These are phyloP conservation scores for Niveomyces coronatus DNA, from an alignment of 2,329 filamentous ascomycete species.

Conservation along the genomic window DNA sequence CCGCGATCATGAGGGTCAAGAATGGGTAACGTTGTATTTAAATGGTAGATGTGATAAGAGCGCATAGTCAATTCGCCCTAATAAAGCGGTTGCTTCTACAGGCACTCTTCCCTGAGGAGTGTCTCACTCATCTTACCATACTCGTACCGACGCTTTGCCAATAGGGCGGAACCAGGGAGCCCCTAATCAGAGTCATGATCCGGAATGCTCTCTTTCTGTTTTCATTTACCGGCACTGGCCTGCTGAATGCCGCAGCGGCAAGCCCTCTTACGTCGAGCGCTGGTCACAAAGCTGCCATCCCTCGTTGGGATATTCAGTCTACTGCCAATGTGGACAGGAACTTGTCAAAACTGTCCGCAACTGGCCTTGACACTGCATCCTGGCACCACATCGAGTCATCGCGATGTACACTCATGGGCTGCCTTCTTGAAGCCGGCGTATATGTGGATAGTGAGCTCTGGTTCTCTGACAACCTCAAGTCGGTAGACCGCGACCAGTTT, in stretches of 20 bases:
- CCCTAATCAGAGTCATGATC: too few relatives aligned
- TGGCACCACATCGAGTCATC: slow-evolving; percentile 40
- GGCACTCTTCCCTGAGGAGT: too few relatives aligned
- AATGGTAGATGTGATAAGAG: too few relatives aligned
- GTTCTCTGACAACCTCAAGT: slow-evolving; percentile 37
- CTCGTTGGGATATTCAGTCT: slow-evolving; percentile 40
- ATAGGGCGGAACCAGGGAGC: too few relatives aligned
- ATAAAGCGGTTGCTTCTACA: too few relatives aligned
- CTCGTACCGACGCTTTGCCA: too few relatives aligned
- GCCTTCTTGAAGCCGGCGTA: slow-evolving; percentile 40
- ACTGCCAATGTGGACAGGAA: slow-evolving; percentile 25
- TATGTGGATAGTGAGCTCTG: slow-evolving; percentile 45
- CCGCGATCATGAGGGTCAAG: too few relatives aligned
- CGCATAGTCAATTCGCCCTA: too few relatives aligned
- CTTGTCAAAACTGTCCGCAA: slow-evolving; percentile 28
- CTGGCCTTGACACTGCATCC: slow-evolving; percentile 33
- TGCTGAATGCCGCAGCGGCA: slow-evolving; percentile 5
- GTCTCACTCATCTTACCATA: too few relatives aligned
- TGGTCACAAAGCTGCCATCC: slow-evolving; percentile 24
- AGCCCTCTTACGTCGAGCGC: slow-evolving; percentile 14
- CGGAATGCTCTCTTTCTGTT: neutral
- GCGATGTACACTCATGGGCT: slow-evolving; percentile 46
- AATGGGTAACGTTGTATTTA: too few relatives aligned
- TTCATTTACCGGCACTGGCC: slow-evolving; percentile 8
- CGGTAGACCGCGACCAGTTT: slow-evolving; percentile 37